These are phyloP conservation scores for Lolium perenne DNA, from an alignment of 176 grass and related monocot species.

Conservation along the genomic window DNA sequence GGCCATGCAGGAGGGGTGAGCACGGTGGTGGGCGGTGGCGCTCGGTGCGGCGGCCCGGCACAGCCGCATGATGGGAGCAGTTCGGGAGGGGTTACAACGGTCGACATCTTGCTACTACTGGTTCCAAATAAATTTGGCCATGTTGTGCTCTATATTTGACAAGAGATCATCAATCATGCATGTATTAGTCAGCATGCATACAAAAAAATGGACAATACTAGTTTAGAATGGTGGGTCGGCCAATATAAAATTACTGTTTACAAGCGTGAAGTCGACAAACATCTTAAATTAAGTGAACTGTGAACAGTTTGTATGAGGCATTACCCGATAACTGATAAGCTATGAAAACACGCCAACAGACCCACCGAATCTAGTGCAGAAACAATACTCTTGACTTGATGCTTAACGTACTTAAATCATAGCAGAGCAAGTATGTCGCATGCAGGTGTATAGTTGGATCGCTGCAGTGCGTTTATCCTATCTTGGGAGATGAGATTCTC, in stretches of 20 bases:
- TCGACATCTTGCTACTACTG: too few relatives aligned
- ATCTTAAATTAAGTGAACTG: not conserved
- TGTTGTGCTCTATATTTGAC: too few relatives aligned
- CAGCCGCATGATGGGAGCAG: too few relatives aligned
- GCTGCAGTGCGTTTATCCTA: constrained; percentile 29
- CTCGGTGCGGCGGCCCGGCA: too few relatives aligned
- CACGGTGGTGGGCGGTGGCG: too few relatives aligned
- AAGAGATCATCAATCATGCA: not conserved
- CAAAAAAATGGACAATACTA: not conserved
- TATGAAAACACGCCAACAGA: not conserved
- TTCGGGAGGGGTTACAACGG: too few relatives aligned
- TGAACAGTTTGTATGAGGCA: not conserved
- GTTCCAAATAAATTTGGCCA: too few relatives aligned
- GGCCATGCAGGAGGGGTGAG: too few relatives aligned
- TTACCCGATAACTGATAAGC: not conserved
- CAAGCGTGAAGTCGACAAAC: not conserved
- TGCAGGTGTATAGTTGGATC: not conserved
- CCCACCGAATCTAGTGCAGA: constrained; percentile 42
- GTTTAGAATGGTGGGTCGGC: not conserved
- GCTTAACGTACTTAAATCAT: constrained; percentile 4
- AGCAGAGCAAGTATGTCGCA: not conserved
- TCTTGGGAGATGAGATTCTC: constrained; percentile 29
- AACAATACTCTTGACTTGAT: constrained; percentile 3
- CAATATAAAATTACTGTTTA: not conserved
- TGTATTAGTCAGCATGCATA: not conserved